Base-by-base conservation (phyloP, 73 alveolate genomes). In the Paramecium biaurelia region DNA sequence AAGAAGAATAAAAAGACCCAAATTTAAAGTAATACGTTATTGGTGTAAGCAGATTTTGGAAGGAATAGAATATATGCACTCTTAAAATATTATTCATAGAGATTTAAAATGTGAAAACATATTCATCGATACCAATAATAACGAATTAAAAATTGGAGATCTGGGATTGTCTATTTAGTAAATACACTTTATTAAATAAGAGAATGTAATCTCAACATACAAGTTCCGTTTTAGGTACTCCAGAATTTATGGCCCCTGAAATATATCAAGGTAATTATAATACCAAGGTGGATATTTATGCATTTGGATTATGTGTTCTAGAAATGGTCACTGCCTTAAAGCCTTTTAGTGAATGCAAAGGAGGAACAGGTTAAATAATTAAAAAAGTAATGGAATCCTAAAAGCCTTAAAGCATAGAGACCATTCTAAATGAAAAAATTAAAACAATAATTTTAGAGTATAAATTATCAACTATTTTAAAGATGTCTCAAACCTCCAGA, bases 221-320 rank as follows among this genome's bases (percentile, higher is more conserved):
- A 20, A 63, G 88, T 34, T 95, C 98, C 68, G 98, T 98, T 37
- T 92, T 97, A 63, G 99, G 99, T 21, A 98, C 99, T 20, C 98
- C 99, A 32, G 99, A 98, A 95, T 99, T 97, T 95, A 98, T 98
- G 96, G 99, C 99, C 0, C 99, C 99, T 57, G 99, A 99, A 88
- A 96, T 99, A 24, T 99, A 99, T 92, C 97, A 98, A 53, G 99
- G 96, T 92, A 96, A 97, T 93, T 99, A 99, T 92, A 99, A 98
- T 7, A 98, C 99, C 1, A 95, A 96, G 68, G 99, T 98, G 35
- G 99, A 99, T 95, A 99, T 99, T 28, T 99, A 99, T 95, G 99
- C 99, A 57, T 99, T 99, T 85, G 99, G 99, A n/a, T 98, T 98
- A 98, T 95, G 99, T 28, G 92, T 98, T 92, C 97, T 98, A 20